A percentile compares a stretch with the other conserved stretches of the same genome.
Evolutionary conservation across 306 rosid species (phyloP).

Genomic region (Pachyrhizus erosus): DNA sequence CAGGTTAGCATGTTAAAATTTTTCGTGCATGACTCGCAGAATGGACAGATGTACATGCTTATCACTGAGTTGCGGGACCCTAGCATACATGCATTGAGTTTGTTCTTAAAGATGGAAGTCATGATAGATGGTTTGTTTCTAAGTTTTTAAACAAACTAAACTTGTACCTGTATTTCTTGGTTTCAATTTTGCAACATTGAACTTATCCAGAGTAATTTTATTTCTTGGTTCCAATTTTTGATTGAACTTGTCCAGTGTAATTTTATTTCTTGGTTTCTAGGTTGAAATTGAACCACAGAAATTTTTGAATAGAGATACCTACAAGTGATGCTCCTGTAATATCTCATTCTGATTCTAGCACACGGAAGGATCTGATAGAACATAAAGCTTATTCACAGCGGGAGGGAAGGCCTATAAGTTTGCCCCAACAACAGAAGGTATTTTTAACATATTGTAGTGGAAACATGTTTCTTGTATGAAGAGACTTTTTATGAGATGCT

Average conservation of each 20-base stretch:
- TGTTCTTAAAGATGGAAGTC: not conserved
- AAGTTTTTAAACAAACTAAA: not conserved
- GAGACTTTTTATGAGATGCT: not conserved
- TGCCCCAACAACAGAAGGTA: not conserved
- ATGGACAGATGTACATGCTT: not conserved
- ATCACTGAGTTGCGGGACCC: not conserved
- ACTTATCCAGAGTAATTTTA: not conserved
- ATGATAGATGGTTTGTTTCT: not conserved
- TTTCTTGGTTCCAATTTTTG: not conserved
- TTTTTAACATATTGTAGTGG: not conserved
- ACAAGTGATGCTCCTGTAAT: not conserved
- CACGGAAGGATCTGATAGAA: not conserved
- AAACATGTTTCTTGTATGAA: not conserved
- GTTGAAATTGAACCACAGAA: not conserved
- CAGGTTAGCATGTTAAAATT: not conserved
- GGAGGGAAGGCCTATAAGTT: constrained; percentile 1
- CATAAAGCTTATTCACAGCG: not conserved
- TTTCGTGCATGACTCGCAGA: not conserved
- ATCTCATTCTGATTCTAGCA: not conserved
- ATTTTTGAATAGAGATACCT: constrained; percentile 1
- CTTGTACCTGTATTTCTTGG: not conserved
- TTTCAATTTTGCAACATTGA: not conserved
- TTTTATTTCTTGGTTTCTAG: not conserved
- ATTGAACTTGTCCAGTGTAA: not conserved
- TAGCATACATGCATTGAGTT: not conserved